Evolutionary conservation across 257 asterid genomes (phyloP), one percentile per base, ranked within the genome.

Genomic region (Thymus quinquecostatus): DNA sequence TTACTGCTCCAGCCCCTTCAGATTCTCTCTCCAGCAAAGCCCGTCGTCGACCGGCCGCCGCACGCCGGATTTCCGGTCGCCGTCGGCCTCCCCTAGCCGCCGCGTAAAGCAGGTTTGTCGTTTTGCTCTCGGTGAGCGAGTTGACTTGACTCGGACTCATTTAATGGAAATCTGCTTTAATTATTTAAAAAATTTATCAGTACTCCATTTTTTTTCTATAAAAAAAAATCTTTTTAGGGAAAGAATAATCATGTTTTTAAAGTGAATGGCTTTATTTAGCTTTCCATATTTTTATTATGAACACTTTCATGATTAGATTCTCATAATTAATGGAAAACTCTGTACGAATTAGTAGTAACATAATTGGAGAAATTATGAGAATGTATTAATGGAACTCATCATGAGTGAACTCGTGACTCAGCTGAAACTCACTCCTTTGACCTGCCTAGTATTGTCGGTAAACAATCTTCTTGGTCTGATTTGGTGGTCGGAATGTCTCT

Each of bases 11-110:
- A 89, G 91, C 45, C 89, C 94, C 29, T 85, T 84, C 73, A 47
- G 77, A 50, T 87, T 89, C 66, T 81, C 89, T 38, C 85, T 85
- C 10, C 89, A 63, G 45, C 63, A 75, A 29, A 80, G 81, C 68
- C 76, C 93, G 1, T 61, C 95, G 8, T 77, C 88, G 40, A 68
- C 80, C 56, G 83, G 86, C 61, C 47, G 67, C 75, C 86, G 81
- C 64, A 83, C 94, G 53, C 96, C 98, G 70, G 92, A 83, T 0
- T 86, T 85, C 14, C 67, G 69, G 10, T 82, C 98, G 40, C 97
- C 98, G 94, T 80, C 77, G 57, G 79, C 79, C 6, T 90, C 98
- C 54, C 98, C 97, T 8, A 54, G 50, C 66, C 84, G 90, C 76
- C 84, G 44, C 70, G 75, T 51, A 11, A 70, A 72, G 2, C 82